These are phyloP conservation scores for Xylariaceae sp. DNA, from an alignment of 2,329 filamentous ascomycete species.

Conservation along the genomic window DNA sequence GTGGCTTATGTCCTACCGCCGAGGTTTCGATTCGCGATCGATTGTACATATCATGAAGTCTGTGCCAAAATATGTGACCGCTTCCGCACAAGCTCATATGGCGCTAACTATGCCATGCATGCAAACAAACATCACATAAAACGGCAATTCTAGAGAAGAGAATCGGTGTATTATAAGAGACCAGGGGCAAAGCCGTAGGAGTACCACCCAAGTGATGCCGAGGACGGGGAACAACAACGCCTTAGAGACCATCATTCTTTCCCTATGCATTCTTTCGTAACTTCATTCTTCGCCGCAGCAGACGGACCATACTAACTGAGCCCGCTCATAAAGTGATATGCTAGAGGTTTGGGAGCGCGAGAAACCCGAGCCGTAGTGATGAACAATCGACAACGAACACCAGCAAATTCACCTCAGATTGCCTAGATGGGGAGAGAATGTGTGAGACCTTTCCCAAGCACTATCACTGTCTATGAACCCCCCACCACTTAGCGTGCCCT, in stretches of 20 bases:
- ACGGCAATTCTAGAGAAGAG: neutral
- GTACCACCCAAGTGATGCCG: constrained; percentile 2
- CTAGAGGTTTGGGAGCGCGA: constrained; percentile 17
- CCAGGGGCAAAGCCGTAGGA: constrained; percentile 14
- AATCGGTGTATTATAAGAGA: constrained; percentile 28
- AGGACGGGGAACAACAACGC: constrained; percentile 3
- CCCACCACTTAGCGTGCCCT: neutral
- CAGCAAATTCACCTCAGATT: constrained; percentile 36
- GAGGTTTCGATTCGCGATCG: no score
- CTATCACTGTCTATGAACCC: constrained; percentile 29
- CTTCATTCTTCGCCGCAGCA: constrained; percentile 29
- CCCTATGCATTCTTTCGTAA: constrained; percentile 32
- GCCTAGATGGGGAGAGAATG: constrained; percentile 33
- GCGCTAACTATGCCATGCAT: no score
- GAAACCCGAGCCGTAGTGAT: constrained; percentile 34
- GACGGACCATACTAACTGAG: constrained; percentile 28
- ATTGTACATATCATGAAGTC: no score
- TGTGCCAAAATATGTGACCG: no score
- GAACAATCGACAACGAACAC: constrained; percentile 33
- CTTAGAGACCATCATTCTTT: constrained; percentile 23
- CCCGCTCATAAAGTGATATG: constrained; percentile 28
- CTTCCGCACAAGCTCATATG: no score
- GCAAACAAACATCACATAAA: neutral
- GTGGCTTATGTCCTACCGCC: no score
- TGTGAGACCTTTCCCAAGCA: constrained; percentile 28